phyloP scores from a whole-genome alignment of 208 protist genomes.

The Trypanosoma conorhini region DNA sequence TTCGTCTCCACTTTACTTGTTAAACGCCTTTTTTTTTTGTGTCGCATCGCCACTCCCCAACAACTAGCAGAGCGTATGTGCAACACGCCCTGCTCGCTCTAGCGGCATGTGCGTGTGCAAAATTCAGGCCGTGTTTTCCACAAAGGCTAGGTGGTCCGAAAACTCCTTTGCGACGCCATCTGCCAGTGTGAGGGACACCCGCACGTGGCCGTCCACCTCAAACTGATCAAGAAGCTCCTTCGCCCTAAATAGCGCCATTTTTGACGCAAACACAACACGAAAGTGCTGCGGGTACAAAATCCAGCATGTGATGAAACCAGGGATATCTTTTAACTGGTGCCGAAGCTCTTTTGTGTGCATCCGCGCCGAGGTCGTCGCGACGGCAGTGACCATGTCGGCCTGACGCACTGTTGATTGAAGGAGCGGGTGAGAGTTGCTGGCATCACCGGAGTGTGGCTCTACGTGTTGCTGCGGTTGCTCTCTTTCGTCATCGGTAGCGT shows the following conservation, averaged over 20 bases:
- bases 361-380: constrained; percentile 41
- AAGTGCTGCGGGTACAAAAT: constrained; percentile 49
- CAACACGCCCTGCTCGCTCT: not conserved
- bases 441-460: not conserved
- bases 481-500: not conserved
- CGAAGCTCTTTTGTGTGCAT: constrained; percentile 42
- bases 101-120: not conserved
- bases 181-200: constrained; percentile 62
- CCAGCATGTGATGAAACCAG: constrained; percentile 75
- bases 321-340: constrained; percentile 52
- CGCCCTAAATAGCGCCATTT: constrained; percentile 67
- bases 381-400: constrained; percentile 68
- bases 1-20: not conserved
- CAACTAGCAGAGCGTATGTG: not conserved
- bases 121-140: constrained; percentile 29
- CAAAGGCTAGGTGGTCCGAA: constrained; percentile 39
- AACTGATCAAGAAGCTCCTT: constrained; percentile 88
- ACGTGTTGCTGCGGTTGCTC: not conserved
- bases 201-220: constrained; percentile 55
- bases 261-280: constrained; percentile 73
- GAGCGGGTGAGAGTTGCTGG: constrained; percentile 4
- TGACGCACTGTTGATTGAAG: constrained; percentile 48
- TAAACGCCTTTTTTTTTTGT: not conserved
- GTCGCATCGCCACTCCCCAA: not conserved
- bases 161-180: constrained; percentile 42